Conservation (phyloP, 352 stramenopile genomes). For the Pythium brachiatum region DNA sequence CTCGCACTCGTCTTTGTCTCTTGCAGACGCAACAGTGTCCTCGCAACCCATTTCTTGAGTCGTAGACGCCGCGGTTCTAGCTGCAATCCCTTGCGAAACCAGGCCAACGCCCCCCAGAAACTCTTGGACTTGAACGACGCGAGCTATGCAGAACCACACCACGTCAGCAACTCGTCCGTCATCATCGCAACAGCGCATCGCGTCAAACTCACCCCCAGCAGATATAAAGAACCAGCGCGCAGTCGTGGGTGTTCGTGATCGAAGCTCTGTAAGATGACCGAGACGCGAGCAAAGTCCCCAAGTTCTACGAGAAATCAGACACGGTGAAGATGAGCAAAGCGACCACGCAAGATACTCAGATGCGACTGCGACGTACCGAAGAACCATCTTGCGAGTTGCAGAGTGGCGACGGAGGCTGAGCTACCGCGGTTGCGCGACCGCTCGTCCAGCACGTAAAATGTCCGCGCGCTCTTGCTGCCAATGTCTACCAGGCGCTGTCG, state of each 20-base stretch:
- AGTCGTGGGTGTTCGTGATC: not conserved
- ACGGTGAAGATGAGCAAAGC: not conserved
- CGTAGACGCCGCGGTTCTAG: slow-evolving; percentile 43
- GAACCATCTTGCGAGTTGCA: slow-evolving; percentile 73
- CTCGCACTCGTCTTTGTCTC: not conserved
- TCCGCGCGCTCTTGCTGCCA: slow-evolving; percentile 41
- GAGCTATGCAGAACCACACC: slow-evolving; percentile 28
- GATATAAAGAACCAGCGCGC: slow-evolving; percentile 3
- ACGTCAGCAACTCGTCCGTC: not conserved
- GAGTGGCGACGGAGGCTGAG: slow-evolving; percentile 9
- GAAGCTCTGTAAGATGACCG: slow-evolving; percentile 25
- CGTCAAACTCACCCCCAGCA: slow-evolving; percentile 38
- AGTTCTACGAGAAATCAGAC: slow-evolving; percentile 29
- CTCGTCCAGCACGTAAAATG: slow-evolving; percentile 60
- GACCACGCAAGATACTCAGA: not conserved
- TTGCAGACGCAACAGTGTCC: slow-evolving; percentile 44
- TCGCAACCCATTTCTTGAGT: slow-evolving; percentile 45
- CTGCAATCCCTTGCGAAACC: slow-evolving; percentile 44
- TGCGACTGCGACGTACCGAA: slow-evolving; percentile 40
- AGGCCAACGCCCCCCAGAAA: slow-evolving; percentile 43
- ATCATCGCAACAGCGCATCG: not conserved
- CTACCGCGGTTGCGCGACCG: not conserved
- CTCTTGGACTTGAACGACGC: slow-evolving; percentile 29
- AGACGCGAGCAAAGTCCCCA: slow-evolving; percentile 28
- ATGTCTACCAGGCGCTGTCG: slow-evolving; percentile 29